Percentiles rank a stretch among this genome's conserved stretches.
phyloP scores from a whole-genome alignment of 345 rosid species.

The Salix udensis region DNA sequence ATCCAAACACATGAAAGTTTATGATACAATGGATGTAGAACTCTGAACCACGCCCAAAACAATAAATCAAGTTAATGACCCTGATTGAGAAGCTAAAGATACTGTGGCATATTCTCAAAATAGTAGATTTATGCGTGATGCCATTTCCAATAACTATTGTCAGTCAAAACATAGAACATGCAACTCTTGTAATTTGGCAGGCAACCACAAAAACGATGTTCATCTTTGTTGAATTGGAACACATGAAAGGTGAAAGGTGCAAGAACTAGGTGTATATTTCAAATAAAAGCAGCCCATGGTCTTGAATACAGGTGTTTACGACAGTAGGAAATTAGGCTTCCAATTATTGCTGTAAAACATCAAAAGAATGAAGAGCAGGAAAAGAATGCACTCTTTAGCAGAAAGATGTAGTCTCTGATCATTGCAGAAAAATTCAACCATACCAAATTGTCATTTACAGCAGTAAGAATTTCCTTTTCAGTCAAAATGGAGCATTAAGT shows the following conservation, averaged over 20 bases:
- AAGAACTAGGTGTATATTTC: not conserved
- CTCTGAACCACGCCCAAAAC: not conserved
- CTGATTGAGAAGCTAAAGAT: not conserved
- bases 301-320: not conserved
- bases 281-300: not conserved
- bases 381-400: not conserved
- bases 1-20: not conserved
- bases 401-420: not conserved
- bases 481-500: not conserved
- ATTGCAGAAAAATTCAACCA: not conserved
- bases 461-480: not conserved
- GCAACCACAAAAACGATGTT: not conserved
- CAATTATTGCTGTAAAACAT: not conserved
- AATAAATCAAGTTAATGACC: not conserved
- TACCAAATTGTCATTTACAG: not conserved
- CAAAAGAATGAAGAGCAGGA: slow-evolving; percentile 2
- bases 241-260: slow-evolving; percentile 4
- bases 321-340: not conserved
- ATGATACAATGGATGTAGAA: not conserved
- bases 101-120: not conserved
- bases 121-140: not conserved
- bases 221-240: not conserved
- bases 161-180: not conserved
- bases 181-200: not conserved
- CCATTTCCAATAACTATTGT: not conserved